Evolutionary conservation across 1,284 basidiomycete genomes (phyloP), one percentile per base, ranked within the genome.

Genomic region (Ceratobasidium sp.): DNA sequence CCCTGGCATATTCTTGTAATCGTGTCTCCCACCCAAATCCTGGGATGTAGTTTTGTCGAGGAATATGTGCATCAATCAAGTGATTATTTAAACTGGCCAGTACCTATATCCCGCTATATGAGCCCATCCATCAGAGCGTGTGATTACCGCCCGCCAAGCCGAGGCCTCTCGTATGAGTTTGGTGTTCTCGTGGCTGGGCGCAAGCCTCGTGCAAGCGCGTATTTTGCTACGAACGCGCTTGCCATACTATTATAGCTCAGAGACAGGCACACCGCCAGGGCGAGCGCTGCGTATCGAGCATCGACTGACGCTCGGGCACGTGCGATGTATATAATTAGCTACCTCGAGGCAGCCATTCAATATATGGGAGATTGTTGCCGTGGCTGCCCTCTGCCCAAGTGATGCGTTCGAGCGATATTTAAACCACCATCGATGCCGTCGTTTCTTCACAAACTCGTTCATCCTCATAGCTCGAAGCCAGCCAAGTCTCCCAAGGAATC

Each of bases 11-110:
- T 54, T 59, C 69, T 61, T 71, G 54, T 71, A 61, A 19, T 54
- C 54, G 56, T 71, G 43, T n/a, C 61, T 44, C 34, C 61, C 37
- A 64, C 54, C 69, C 44, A 32, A 22, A 6, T n/a, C 9, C 29
- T 52, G 44, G 69, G 69, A 54, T 71, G 69, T 71, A 71, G 69
- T 71, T 64, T 43, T 69, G 51, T 61, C 56, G 29, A 59, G 54
- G 69, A 69, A 59, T 71, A 61, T 71, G 69, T 51, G 49, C 67
- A 69, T 69, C 67, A 69, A 69, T 69, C 67, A 69, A 64, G 56
- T 69, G 29, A 69, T 34, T 34, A 57, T 43, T 34, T 71, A 57
- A 29, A 67, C 65, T 67, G 22, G 46, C 4, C 44, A 67, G 62
- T 64, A 34, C 62, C 62, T 64, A 64, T 64, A 64, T 44, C 37